Conservation (phyloP, 2,329 filamentous ascomycete species). For the Arthrobotrys entomopaga region DNA sequence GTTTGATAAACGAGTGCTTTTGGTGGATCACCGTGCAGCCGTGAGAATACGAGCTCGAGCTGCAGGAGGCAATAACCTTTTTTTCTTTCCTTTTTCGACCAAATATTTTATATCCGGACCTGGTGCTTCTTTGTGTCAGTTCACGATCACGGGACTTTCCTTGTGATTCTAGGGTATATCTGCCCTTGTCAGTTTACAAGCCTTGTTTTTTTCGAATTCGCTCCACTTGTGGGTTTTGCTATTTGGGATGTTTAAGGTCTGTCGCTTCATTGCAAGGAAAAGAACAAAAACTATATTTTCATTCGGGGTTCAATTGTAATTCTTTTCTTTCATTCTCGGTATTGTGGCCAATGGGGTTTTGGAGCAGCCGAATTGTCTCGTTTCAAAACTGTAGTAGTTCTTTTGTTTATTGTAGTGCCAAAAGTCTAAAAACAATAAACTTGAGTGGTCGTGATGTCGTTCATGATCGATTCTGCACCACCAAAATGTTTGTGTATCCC, state of each 20-base stretch:
- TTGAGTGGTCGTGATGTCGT: constrained; percentile 2
- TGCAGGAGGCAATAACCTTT: not conserved
- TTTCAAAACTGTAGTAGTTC: constrained; percentile 2
- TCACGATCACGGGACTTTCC: constrained; percentile 30
- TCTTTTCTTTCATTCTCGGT: not conserved
- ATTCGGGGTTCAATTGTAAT: constrained; percentile 13
- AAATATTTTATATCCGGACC: constrained; percentile 26
- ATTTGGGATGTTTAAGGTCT: constrained; percentile 7
- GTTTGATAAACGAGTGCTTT: constrained; percentile 15
- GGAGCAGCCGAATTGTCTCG: constrained; percentile 26
- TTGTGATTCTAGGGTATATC: constrained; percentile 14
- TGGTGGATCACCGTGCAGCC: constrained; percentile 19
- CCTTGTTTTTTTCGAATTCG: constrained; percentile 11
- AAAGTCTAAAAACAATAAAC: constrained; percentile 9
- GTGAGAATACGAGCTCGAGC: constrained; percentile 47
- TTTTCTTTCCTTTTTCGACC: too few species aligned
- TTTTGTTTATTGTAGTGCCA: not conserved
- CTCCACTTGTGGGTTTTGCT: constrained; percentile 5
- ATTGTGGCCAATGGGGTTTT: constrained; percentile 42
- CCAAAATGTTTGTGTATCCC: not conserved
- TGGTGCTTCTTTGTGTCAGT: not conserved
- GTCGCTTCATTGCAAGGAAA: constrained; percentile 21
- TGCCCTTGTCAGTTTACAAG: constrained; percentile 1
- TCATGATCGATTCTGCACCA: not conserved
- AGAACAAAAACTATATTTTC: constrained; percentile 11